Evolutionary conservation across 306 rosid species (phyloP), one percentile per base, ranked within the genome.

Genomic region (Vigna nakashimae): DNA sequence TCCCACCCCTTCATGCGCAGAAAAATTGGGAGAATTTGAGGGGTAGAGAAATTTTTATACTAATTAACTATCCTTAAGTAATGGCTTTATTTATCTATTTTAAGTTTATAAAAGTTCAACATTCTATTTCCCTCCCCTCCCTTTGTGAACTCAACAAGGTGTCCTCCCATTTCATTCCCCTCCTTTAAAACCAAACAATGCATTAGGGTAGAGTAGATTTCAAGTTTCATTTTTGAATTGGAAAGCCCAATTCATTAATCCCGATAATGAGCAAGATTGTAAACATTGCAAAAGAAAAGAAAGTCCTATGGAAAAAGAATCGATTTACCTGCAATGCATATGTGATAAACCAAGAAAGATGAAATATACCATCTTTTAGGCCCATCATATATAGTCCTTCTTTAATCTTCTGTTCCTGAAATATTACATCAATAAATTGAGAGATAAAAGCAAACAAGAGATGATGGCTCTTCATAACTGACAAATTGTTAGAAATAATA

Each of bases 381-480:
- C 97, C 98, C 98, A 94, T 94, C 98, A 94, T 94, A 91, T 92
- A 90, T 72, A 94, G 97, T 78, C 97, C 97, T 87, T 92, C 97
- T 74, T 88, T 94, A 85, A 94, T 94, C 88, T 92, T 94, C 78
- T 90, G 91, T 79, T 94, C 98, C 98, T 94, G 90, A 86, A 85
- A 84, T 48, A 80, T 78, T 13, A 30, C 56, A 63, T 73, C 65
- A 74, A 73, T 4, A 51, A 66, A 77, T 58, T 78, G 68, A 84
- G 77, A 79, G 78, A 70, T 58, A 68, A 40, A 50, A 78, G 81
- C 58, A 69, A 48, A 43, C 62, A 81, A 18, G 56, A 76, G 71
- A 81, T 58, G 46, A 51, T 16, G 46, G 45, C 24, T 40, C 62
- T 13, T 74, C 48, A 24, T 26, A 58, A 77, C 63, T 70, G 69